Evolutionary conservation across 140 eudicot species (phyloP).

Genomic region (Anethum foeniculum): DNA sequence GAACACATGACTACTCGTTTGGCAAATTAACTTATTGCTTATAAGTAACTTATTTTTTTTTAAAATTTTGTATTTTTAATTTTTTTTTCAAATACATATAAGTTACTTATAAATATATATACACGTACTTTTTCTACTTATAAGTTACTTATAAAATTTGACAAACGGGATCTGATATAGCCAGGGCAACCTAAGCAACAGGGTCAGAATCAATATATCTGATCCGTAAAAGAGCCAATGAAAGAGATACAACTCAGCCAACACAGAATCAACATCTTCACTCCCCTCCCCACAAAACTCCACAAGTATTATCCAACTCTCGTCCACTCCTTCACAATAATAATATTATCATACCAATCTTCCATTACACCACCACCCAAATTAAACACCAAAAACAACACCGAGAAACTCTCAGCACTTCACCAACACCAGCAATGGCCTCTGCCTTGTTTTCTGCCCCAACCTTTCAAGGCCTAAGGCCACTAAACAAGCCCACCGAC

Average conservation of each 20-base stretch:
- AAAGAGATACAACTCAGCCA: conserved; percentile 26
- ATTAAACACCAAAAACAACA: not conserved
- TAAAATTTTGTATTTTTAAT: too few species aligned
- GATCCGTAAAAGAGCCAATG: conserved; percentile 46
- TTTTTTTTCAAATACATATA: too few species aligned
- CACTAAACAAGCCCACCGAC: conserved; percentile 48
- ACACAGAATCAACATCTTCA: conserved; percentile 27
- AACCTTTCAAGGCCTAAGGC: conserved; percentile 67
- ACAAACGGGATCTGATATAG: too few species aligned
- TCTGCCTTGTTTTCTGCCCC: conserved; percentile 54
- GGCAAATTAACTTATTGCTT: too few species aligned
- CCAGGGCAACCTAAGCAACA: not conserved
- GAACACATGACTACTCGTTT: not conserved
- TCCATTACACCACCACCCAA: not conserved
- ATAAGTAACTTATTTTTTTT: too few species aligned
- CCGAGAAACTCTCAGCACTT: not conserved
- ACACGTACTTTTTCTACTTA: too few species aligned
- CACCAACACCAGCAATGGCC: conserved; percentile 32
- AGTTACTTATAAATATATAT: too few species aligned
- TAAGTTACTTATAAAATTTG: too few species aligned
- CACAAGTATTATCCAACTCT: conserved; percentile 15
- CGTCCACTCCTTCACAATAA: conserved; percentile 8
- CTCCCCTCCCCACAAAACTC: conserved; percentile 46
- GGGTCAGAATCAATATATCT: conserved; percentile 1
- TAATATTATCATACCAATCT: not conserved